Evolutionary conservation across 768 basidiomycete genomes (phyloP).

Genomic region (Trametes punicea): DNA sequence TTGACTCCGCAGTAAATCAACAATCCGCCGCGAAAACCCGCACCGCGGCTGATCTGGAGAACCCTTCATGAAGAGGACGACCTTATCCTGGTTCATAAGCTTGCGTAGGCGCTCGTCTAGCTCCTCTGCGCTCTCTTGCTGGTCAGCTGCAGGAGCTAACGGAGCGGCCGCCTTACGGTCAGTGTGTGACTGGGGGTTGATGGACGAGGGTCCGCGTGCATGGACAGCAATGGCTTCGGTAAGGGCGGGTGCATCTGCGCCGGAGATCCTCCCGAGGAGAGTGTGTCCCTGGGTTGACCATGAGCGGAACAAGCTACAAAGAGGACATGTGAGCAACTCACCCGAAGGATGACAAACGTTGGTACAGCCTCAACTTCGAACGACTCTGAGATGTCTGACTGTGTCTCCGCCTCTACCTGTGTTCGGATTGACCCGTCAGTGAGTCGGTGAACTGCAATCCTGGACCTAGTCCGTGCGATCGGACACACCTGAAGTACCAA

Average conservation of each 20-base stretch:
- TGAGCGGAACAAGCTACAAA: background rate
- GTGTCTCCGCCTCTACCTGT: constrained; percentile 80
- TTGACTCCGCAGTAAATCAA: constrained; percentile 46
- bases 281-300: constrained; percentile 69
- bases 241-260: constrained; percentile 72
- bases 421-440: background rate
- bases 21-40: constrained; percentile 58
- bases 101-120: constrained; percentile 57
- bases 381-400: constrained; percentile 83
- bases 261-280: constrained; percentile 71
- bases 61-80: constrained; percentile 69
- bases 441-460: background rate
- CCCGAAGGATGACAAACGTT: constrained; percentile 75
- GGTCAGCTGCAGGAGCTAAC: constrained; percentile 6
- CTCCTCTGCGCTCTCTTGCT: constrained; percentile 68
- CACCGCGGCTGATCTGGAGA: constrained; percentile 57
- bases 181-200: constrained; percentile 48
- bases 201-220: constrained; percentile 31
- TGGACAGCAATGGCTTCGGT: constrained; percentile 60
- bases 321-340: constrained; percentile 33
- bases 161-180: constrained; percentile 36
- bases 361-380: constrained; percentile 93
- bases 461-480: background rate
- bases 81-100: constrained; percentile 71
- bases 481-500: constrained; percentile 70